These are phyloP conservation scores for Eucalyptus regnans DNA, from an alignment of 345 rosid species.

Conservation along the genomic window DNA sequence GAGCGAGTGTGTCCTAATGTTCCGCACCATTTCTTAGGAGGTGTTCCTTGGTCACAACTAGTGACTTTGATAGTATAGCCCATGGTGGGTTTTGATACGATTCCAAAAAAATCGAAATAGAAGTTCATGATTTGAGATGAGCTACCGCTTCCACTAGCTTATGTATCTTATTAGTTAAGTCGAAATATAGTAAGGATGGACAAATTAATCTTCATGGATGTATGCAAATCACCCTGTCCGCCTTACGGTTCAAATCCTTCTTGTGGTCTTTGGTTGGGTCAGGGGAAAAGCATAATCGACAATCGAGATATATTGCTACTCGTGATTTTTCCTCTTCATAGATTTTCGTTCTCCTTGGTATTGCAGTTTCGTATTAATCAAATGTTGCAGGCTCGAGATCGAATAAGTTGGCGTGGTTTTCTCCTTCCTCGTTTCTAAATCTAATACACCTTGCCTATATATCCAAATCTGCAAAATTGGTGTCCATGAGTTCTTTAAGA, in stretches of 20 bases:
- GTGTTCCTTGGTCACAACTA: not conserved
- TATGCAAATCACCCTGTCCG: too few relatives aligned
- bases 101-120: accelerated
- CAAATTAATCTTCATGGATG: not conserved
- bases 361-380: not conserved
- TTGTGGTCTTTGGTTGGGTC: too few relatives aligned
- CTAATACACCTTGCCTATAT: not conserved
- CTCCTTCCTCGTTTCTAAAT: not conserved
- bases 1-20: not conserved
- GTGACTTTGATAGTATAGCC: accelerated
- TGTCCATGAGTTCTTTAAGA: not conserved
- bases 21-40: accelerated
- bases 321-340: not conserved
- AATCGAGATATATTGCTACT: not conserved
- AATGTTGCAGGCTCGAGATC: not conserved
- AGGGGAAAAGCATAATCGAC: not conserved
- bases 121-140: not conserved
- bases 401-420: not conserved
- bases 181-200: not conserved
- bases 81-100: not conserved
- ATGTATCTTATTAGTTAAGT: not conserved
- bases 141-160: not conserved
- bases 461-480: not conserved
- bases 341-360: not conserved
- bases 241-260: too few relatives aligned